Evolutionary conservation across 2,329 filamentous ascomycete species (phyloP).

Genomic region (Paecilomyces sp.): DNA sequence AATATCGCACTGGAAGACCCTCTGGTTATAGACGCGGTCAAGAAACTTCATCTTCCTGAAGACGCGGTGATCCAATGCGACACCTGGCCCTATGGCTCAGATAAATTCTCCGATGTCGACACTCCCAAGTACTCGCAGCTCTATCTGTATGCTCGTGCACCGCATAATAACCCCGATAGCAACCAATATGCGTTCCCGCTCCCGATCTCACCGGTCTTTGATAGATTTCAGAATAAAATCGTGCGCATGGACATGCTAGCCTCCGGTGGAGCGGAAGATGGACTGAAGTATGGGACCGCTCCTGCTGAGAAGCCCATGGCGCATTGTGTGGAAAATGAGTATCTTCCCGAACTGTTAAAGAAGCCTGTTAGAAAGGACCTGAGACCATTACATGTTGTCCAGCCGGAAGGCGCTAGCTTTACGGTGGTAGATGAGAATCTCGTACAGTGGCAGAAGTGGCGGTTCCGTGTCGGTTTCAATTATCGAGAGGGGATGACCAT

Average conservation of each 20-base stretch:
- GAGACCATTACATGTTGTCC: constrained; percentile 63
- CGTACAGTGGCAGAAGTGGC: constrained; percentile 60
- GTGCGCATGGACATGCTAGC: constrained; percentile 1
- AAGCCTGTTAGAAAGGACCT: constrained; percentile 35
- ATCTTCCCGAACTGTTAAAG: constrained; percentile 1
- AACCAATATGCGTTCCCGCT: constrained; percentile 6
- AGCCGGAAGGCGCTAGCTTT: constrained; percentile 62
- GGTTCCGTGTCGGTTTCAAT: constrained; percentile 61
- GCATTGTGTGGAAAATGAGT: constrained; percentile 2
- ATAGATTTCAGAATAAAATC: constrained; percentile 1
- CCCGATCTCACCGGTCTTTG: constrained; percentile 2
- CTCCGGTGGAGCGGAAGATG: constrained; percentile 1
- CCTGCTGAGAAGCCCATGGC: background rate
- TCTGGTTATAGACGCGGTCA: background rate
- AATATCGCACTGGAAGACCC: background rate
- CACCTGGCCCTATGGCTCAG: constrained; percentile 4
- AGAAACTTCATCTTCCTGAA: constrained; percentile 1
- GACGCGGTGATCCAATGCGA: constrained; percentile 3
- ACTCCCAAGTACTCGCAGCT: constrained; percentile 2
- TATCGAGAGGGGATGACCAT: constrained; percentile 60
- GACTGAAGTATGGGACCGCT: constrained; percentile 1
- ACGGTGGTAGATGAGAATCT: constrained; percentile 42
- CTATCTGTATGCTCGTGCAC: constrained; percentile 2
- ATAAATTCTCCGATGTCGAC: constrained; percentile 2
- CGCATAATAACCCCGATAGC: constrained; percentile 4